Base-by-base conservation (phyloP, 108 stramenopile species). In the Cylindrotheca fusiformis region DNA sequence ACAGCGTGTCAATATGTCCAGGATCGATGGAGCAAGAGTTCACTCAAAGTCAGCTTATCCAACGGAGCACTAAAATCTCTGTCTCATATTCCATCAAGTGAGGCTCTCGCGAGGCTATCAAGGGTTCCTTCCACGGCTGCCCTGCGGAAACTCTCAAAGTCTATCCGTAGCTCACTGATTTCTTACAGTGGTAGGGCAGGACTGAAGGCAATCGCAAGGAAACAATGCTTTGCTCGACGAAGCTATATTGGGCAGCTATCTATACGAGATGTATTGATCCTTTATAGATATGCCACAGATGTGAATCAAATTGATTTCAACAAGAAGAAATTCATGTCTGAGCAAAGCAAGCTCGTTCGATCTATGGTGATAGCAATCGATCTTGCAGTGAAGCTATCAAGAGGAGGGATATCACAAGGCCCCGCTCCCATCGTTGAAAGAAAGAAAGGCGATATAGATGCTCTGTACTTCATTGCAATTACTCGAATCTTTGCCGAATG, bases 401-500 rank as follows among this genome's bases (percentile, higher is more conserved):
- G 72, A 4, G 72, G 72, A 5, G 52, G 52, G 8, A n/a, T 52
- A 8, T 27, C 55, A 0, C 41, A 52, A 29, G 52, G 41, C 17
- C 2, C 12, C 3, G 50, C 19, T 26, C 14, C 27, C 6, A 8
- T 17, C 5, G 24, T 24, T 5, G 32, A 71, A 31, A 23, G 67
- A 22, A 57, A 51, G 22, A 48, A 61, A 12, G 75, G 64, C 3
- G 64, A 76, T n/a, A 41, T 69, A 24, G 75, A 76, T 60, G 68
- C 69, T 5, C 32, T 76, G 6, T 58, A 45, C 45, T 76, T 76
- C 44, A 60, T 65, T 22, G 84, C 86, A 12, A 81, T 73, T 33
- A 68, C 79, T 60, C 70, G 85, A 22, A 63, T 86, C 21, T 86
- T 88, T 66, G 84, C 86, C 21, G 86, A 91, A 60, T 91, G 86